Base-by-base conservation (phyloP, 2,329 filamentous ascomycete species). In the Pyrenophora tritici-repentis region DNA sequence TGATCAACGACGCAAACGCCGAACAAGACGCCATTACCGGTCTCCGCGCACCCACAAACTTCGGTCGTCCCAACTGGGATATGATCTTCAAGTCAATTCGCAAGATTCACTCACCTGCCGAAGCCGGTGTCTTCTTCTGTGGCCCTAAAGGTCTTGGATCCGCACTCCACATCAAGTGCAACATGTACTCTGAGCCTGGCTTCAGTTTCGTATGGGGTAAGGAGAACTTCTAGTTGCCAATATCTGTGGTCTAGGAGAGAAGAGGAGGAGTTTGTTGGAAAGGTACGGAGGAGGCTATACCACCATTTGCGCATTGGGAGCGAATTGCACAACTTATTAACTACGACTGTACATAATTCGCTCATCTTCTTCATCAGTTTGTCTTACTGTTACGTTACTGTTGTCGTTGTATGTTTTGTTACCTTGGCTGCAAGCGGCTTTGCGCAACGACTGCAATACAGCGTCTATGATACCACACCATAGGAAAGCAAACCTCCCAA, bases 1-100 rank as follows among this genome's bases (percentile, higher is more conserved):
- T 93, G 89, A 91, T 93, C 80, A 92, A 93, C 77, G 89, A 92
- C 65, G 89, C 87, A 71, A 90, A 91, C 68, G 87, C 88, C 60
- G 88, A 93, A 71, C 88, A 88, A 73, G 89, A 94, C 72, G 86
- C 89, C 65, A 92, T 94, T 70, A 94, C 90, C 0, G 90, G 90
- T 47, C 81, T 94, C 24, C 83, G 89, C 41, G 87, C 89, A 47
- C 89, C 89, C 16, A 94, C 90, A 36, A 94, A 91, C 77, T 91
- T 94, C 70, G 90, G 90, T 46, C 81, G 89, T 18, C 90, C 90
- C 13, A 93, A 94, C 76, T 94, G 90, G 90, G 89, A 94, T 70
- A 90, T 90, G 84, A 89, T 95, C 65, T 94, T 94, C 78, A 84
- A 89, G 58, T 87, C 87, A 47, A 89, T 95, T 70, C 81, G 89